Evolutionary conservation across 1,139 yeast species (phyloP).

Genomic region (Sugiyamaella grinbergsii): DNA sequence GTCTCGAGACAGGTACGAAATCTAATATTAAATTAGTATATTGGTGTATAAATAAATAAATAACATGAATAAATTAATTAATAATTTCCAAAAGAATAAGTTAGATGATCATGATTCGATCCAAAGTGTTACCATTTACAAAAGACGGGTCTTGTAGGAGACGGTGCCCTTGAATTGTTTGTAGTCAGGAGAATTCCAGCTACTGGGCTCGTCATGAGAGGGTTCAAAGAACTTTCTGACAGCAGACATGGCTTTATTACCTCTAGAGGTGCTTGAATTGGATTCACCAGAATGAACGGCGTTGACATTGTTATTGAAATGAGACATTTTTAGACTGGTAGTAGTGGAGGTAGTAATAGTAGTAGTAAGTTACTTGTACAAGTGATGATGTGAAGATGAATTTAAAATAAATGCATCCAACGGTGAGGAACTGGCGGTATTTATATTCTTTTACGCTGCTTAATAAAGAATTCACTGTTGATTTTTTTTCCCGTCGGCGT

Average conservation of each 20-base stretch:
- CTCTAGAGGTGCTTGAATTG: background rate
- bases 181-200: slow-evolving; percentile 1
- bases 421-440: no score
- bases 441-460: no score
- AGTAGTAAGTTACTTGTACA: no score
- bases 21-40: background rate
- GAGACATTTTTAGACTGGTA: no score
- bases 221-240: slow-evolving; percentile 1
- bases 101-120: background rate
- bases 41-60: background rate
- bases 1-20: no score
- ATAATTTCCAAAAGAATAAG: background rate
- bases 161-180: slow-evolving; percentile 1
- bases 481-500: no score
- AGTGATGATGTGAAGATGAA: no score
- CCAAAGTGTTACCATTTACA: background rate
- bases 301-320: no score
- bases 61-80: background rate
- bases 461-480: no score
- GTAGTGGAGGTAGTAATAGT: no score
- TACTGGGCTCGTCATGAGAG: background rate
- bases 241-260: background rate
- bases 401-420: no score
- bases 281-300: slow-evolving; percentile 5
- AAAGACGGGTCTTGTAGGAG: background rate